Base-by-base conservation (phyloP, 768 basidiomycete species). In the Tephrocybe sp. region DNA sequence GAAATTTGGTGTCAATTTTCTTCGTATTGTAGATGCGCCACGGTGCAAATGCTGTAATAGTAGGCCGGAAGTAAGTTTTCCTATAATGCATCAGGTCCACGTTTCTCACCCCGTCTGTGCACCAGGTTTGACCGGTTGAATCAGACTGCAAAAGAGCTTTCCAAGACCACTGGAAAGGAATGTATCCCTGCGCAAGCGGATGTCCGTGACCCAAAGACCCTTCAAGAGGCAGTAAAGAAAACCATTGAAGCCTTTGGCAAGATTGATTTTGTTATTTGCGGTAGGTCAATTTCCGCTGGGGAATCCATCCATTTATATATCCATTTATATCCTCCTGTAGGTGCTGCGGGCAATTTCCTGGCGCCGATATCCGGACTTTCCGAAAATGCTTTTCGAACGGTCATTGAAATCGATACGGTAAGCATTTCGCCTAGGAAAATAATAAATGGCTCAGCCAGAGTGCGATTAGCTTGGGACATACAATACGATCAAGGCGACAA, bases 271-370 rank as follows among this genome's bases (percentile, higher is more conserved):
- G 95, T 98, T 45, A 90, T 98, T 49, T 93, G 92, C 64, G 93
- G 93, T 90, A 67, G 51, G 77, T 70, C 24, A n/a, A n/a, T 36
- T 37, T 20, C 30, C 28, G 30, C 4, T 12, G 33, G n/a, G 24
- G 20, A 6, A 6, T 8, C 26, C 15, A 26, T 23, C 5, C n/a
- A 37, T 26, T 21, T 20, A 30, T 32, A 24, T 18, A 12, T 34
- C 17, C 18, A 12, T 17, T 36, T 4, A 23, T 43, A 30, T 38
- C 39, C 17, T 28, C 15, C 33, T n/a, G 23, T 62, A 93, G 92
- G 92, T 55, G 94, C 94, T 36, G 96, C 96, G 51, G 96, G 96
- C 2, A 99, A 98, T 73, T 99, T 98, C 72, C 76, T 99, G 24
- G 88, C 88, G 1, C 87, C 93, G 14, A 90, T 96, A 51, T 81